A percentile compares a stretch with the other conserved stretches of the same genome.
Conservation (phyloP, 305 asterid genomes). For the Stenogyne calaminthoides region DNA sequence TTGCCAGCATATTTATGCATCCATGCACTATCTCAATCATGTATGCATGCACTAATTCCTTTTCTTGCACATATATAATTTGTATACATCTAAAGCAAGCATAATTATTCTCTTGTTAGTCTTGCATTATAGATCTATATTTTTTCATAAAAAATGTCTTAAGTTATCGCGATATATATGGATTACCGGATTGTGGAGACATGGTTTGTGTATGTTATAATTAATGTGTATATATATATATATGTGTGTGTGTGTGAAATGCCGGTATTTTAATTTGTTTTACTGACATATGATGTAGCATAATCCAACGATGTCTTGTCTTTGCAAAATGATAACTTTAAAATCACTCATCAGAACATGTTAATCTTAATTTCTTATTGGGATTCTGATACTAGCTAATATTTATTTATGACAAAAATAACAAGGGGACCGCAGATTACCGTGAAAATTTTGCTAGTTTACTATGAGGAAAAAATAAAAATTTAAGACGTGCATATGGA, state of each 20-base stretch:
- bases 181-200: too few species aligned
- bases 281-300: neutral
- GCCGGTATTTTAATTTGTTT: neutral
- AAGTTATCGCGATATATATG: too few species aligned
- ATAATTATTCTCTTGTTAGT: neutral
- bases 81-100: neutral
- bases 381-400: neutral
- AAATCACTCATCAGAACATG: constrained; percentile 11
- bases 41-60: neutral
- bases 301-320: neutral
- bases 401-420: neutral
- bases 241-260: too few species aligned
- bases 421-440: neutral
- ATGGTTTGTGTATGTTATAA: too few species aligned
- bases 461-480: neutral
- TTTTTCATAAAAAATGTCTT: too few species aligned
- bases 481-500: neutral
- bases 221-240: too few species aligned
- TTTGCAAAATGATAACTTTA: constrained; percentile 7
- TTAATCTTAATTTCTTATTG: neutral
- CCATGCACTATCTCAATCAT: neutral
- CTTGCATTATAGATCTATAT: too few species aligned
- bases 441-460: neutral
- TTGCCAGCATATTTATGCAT: neutral
- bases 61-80: neutral